Evolutionary conservation across 106 monocot species (phyloP).

Genomic region (Allium fistulosum): DNA sequence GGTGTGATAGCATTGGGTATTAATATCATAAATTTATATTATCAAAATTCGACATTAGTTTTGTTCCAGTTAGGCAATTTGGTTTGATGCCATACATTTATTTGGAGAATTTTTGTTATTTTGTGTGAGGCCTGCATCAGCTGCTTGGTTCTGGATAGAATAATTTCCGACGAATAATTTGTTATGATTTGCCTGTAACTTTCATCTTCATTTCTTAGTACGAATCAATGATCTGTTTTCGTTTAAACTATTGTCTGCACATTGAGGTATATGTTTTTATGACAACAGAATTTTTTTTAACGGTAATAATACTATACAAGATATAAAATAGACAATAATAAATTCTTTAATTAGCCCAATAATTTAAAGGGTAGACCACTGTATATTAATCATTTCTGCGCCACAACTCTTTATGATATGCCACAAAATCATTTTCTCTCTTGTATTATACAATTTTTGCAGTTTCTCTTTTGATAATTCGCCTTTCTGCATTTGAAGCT

Average conservation of each 20-base stretch:
- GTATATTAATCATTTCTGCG: too few species aligned
- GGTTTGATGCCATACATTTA: background rate
- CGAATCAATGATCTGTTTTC: background rate
- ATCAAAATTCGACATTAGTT: background rate
- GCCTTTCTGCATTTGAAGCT: too few species aligned
- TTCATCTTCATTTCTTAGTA: background rate
- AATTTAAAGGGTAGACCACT: too few species aligned
- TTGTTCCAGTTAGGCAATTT: background rate
- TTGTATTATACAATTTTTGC: too few species aligned
- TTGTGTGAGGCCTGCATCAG: background rate
- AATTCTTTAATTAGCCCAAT: background rate
- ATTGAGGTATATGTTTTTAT: background rate
- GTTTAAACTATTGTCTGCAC: background rate
- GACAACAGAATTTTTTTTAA: background rate
- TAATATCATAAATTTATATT: background rate
- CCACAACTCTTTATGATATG: too few species aligned
- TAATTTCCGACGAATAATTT: background rate
- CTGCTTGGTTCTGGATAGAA: background rate
- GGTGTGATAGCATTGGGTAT: background rate
- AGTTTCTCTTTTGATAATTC: too few species aligned
- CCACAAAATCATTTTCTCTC: too few species aligned
- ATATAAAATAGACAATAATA: background rate
- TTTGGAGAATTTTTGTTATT: background rate
- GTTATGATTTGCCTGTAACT: conserved; percentile 1
- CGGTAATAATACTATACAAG: background rate